Evolutionary conservation across 139 green algal species (phyloP).

Genomic region (Diplosphaera chodatii): DNA sequence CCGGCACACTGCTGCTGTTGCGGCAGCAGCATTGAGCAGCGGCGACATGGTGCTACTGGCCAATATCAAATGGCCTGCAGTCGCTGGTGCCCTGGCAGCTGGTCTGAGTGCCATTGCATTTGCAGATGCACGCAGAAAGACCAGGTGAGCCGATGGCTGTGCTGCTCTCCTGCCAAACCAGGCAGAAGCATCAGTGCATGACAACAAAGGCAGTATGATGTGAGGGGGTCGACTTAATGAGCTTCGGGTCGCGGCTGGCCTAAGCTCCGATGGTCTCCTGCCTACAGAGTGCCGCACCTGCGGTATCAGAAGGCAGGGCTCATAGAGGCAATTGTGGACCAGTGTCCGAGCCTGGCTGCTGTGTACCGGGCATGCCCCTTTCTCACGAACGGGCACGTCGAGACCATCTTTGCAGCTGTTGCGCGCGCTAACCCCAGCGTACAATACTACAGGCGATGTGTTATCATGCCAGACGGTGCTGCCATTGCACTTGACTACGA

Average conservation of each 20-base stretch:
- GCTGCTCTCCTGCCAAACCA: no score
- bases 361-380: conserved; percentile 17
- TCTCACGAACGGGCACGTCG: conserved; percentile 60
- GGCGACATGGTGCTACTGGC: background rate
- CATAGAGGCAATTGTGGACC: conserved; percentile 25
- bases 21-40: background rate
- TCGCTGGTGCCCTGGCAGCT: background rate
- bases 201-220: no score
- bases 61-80: background rate
- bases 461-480: background rate
- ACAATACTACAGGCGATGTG: background rate
- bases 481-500: conserved; percentile 1
- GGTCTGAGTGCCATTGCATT: background rate
- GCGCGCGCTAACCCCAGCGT: conserved; percentile 37
- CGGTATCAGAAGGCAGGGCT: conserved; percentile 11
- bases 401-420: conserved; percentile 87
- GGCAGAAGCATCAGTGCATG: no score
- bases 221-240: no score
- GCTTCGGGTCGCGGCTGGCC: no score
- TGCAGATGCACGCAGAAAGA: background rate
- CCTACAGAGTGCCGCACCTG: background rate
- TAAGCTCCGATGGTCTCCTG: no score
- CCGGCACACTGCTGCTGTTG: no score
- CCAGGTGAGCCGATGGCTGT: no score
- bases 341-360: conserved; percentile 27